Conservation (phyloP, 2,329 filamentous ascomycete genomes). For the Didymella sp. region DNA sequence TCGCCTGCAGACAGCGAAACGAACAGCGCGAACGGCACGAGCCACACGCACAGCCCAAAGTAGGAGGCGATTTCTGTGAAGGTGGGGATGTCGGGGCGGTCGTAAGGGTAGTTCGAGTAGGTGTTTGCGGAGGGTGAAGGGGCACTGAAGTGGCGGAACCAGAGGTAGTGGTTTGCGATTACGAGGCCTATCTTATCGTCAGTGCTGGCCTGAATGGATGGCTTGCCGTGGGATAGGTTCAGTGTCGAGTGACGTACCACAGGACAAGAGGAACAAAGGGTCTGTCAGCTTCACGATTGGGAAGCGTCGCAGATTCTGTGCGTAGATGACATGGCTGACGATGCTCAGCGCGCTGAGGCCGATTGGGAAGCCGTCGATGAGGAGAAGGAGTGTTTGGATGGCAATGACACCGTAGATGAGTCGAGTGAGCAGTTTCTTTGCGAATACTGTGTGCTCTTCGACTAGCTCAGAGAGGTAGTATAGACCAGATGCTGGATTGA, state of each 20-base stretch:
- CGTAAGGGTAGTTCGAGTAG: constrained; percentile 63
- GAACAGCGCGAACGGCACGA: constrained; percentile 93
- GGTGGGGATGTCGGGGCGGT: constrained; percentile 73
- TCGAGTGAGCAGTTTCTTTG: constrained; percentile 82
- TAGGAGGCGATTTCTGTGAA: constrained; percentile 96
- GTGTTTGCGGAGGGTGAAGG: constrained; percentile 57
- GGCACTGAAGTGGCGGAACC: constrained; percentile 90
- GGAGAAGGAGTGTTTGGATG: constrained; percentile 74
- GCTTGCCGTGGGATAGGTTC: background rate
- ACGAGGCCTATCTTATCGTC: constrained; percentile 69
- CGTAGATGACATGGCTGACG: constrained; percentile 81
- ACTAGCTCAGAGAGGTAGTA: constrained; percentile 99
- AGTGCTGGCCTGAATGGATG: background rate
- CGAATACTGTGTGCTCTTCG: constrained; percentile 94
- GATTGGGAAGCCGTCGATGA: constrained; percentile 87
- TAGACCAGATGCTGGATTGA: constrained; percentile 80
- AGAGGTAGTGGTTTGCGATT: constrained; percentile 88
- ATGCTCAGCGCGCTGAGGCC: constrained; percentile 76
- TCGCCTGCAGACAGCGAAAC: constrained; percentile 93
- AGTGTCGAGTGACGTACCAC: constrained; percentile 62
- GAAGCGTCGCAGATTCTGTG: constrained; percentile 81
- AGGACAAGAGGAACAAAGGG: constrained; percentile 84
- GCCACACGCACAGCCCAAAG: constrained; percentile 95
- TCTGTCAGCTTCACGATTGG: constrained; percentile 85
- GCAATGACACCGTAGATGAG: constrained; percentile 84